Evolutionary conservation across 495 filamentous ascomycete genomes (phyloP).

Genomic region (Neurospora africana): DNA sequence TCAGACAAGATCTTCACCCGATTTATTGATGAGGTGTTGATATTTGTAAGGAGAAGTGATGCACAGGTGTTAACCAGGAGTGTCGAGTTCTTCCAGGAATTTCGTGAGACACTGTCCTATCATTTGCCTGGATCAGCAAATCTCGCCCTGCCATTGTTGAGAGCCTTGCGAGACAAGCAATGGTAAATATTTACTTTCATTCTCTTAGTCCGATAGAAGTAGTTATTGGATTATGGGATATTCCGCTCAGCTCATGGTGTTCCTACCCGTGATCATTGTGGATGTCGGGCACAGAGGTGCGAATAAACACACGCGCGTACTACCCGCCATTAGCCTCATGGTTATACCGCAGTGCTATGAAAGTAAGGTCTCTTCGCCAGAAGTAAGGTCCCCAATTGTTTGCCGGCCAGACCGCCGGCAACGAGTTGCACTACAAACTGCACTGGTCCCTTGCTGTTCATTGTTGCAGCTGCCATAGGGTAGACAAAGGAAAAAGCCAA

Average conservation of each 20-base stretch:
- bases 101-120: background rate
- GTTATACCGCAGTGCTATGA: background rate
- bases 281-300: background rate
- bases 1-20: background rate
- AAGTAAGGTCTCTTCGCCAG: too few species aligned
- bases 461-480: background rate
- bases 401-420: background rate
- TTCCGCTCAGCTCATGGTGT: background rate
- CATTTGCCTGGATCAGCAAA: background rate
- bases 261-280: background rate
- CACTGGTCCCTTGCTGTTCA: background rate
- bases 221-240: background rate
- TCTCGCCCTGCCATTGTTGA: background rate
- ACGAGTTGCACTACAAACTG: background rate
- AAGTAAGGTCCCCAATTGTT: background rate
- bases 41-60: background rate
- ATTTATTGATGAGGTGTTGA: background rate
- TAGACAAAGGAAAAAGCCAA: background rate
- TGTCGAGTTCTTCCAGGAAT: background rate
- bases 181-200: background rate
- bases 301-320: background rate
- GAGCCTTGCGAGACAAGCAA: background rate
- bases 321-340: background rate
- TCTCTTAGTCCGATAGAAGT: background rate
- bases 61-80: background rate